Conservation (phyloP, 208 protist species). For the Trypanosoma platydactyli region DNA sequence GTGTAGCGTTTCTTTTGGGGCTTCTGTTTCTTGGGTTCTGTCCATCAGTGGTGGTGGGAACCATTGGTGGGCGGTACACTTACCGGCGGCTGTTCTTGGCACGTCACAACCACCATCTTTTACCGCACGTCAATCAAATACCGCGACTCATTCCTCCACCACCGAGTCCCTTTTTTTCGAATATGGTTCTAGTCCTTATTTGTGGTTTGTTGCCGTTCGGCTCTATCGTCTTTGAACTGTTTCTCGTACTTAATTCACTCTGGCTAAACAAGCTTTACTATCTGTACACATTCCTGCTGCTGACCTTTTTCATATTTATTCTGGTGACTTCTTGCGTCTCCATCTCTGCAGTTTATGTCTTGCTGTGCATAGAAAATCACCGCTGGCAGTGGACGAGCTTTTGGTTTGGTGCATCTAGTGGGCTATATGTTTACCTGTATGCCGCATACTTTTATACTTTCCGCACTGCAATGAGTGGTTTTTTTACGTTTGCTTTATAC, state of each 20-base stretch:
- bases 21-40: conserved; percentile 83
- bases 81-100: conserved; percentile 29
- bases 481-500: conserved; percentile 91
- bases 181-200: conserved; percentile 44
- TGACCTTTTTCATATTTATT: conserved; percentile 91
- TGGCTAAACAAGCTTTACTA: conserved; percentile 98
- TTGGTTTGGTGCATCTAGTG: conserved; percentile 70
- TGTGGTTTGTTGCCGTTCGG: conserved; percentile 94
- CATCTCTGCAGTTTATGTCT: conserved; percentile 90
- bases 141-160: conserved; percentile 90
- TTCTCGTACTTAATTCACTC: conserved; percentile 94
- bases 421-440: conserved; percentile 90
- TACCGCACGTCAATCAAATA: conserved; percentile 92
- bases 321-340: conserved; percentile 88
- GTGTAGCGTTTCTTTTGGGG: conserved; percentile 51
- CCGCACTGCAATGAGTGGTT: conserved; percentile 89
- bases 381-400: conserved; percentile 94
- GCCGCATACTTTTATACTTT: conserved; percentile 90
- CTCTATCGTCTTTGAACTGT: conserved; percentile 95
- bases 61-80: conserved; percentile 76
- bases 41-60: conserved; percentile 89
- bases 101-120: conserved; percentile 21
- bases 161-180: conserved; percentile 42
- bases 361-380: conserved; percentile 93
- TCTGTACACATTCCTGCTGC: conserved; percentile 94